Percentiles rank a stretch among this genome's conserved stretches.
Conservation (phyloP, 2,329 filamentous ascomycete species). For the Aspergillus ustus region DNA sequence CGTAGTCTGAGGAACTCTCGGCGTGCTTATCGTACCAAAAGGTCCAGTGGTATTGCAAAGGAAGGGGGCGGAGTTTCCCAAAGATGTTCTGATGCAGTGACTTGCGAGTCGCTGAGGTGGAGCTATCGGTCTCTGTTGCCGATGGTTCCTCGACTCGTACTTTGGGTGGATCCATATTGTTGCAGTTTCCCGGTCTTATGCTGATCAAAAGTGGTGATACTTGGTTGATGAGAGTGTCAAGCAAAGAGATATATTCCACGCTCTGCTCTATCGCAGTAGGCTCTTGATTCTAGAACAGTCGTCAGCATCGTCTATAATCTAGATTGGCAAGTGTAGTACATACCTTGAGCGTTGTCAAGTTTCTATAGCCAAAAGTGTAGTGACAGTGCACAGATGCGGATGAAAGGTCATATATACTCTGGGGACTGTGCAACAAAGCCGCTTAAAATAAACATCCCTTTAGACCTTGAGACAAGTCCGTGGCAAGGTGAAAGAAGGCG, state of each 20-base stretch:
- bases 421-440: not conserved
- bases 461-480: not conserved
- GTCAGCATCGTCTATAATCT: not conserved
- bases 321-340: not conserved
- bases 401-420: not conserved
- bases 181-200: not conserved
- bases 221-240: not conserved
- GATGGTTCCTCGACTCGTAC: slow-evolving; percentile 28
- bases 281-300: not conserved
- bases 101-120: slow-evolving; percentile 33
- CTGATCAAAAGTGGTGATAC: not conserved
- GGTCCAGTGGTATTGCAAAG: slow-evolving; percentile 53
- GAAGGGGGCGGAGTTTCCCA: slow-evolving; percentile 51
- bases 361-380: not conserved
- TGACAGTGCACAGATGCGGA: not conserved
- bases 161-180: slow-evolving; percentile 28
- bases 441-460: not conserved
- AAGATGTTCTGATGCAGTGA: slow-evolving; percentile 50
- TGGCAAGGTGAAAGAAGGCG: slow-evolving; percentile 2
- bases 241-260: not conserved
- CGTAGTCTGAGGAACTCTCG: slow-evolving; percentile 30
- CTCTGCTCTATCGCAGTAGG: not conserved
- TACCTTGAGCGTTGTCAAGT: not conserved
- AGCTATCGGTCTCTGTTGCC: slow-evolving; percentile 16
- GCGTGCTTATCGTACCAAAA: slow-evolving; percentile 54